Evolutionary conservation across 2,329 filamentous ascomycete species (phyloP).

Genomic region (Madurella mycetomatis): DNA sequence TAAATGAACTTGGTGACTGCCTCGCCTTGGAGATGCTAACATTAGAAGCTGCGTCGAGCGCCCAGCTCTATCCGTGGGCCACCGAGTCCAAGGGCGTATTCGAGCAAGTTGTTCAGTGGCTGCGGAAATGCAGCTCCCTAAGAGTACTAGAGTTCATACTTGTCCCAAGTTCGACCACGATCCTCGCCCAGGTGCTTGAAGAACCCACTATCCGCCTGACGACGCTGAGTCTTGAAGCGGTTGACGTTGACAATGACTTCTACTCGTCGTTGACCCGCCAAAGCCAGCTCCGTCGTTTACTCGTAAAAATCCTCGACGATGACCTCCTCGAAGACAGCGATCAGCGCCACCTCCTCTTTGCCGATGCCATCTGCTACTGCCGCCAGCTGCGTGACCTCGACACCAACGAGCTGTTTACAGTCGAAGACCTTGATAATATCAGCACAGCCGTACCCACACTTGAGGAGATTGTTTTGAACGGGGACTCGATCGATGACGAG

Average conservation of each 20-base stretch:
- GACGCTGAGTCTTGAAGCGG: conserved; percentile 43
- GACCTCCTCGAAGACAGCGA: conserved; percentile 20
- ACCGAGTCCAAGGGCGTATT: conserved; percentile 24
- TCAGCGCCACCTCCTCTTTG: conserved; percentile 33
- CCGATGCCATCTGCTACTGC: conserved; percentile 45
- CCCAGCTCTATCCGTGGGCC: conserved; percentile 21
- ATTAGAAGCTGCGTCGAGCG: conserved; percentile 29
- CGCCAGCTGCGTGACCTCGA: conserved; percentile 50
- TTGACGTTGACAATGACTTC: conserved; percentile 47
- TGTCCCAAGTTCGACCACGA: conserved; percentile 48
- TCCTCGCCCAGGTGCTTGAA: conserved; percentile 45
- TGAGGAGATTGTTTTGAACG: conserved; percentile 53
- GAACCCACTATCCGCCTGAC: conserved; percentile 41
- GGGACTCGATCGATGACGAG: conserved; percentile 47
- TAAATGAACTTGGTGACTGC: conserved; percentile 33
- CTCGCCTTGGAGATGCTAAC: conserved; percentile 32
- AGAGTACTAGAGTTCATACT: conserved; percentile 45
- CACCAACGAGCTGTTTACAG: conserved; percentile 45
- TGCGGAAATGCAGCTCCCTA: conserved; percentile 41
- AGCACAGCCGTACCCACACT: conserved; percentile 43
- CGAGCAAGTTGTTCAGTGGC: conserved; percentile 30
- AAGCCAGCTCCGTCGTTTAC: conserved; percentile 36
- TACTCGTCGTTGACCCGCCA: conserved; percentile 50
- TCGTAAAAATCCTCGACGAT: conserved; percentile 23
- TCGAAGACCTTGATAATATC: conserved; percentile 46